Evolutionary conservation across 225 moss, liverwort and hornwort genomes (phyloP).

Genomic region (Anthoceros angustus): DNA sequence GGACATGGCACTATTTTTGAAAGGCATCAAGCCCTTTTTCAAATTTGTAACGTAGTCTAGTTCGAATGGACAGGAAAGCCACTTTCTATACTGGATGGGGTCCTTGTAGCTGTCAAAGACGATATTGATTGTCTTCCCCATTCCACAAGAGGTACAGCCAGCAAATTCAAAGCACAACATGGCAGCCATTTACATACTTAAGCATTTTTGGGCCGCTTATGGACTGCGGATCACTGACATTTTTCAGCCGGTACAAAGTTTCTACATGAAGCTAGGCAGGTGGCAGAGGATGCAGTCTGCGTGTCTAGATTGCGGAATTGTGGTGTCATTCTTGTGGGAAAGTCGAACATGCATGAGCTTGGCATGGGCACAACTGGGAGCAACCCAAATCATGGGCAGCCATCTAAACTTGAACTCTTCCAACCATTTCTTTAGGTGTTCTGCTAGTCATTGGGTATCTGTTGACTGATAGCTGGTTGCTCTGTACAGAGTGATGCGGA

Average conservation of each 20-base stretch:
- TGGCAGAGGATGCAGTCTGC: conserved; percentile 61
- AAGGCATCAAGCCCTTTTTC: not conserved
- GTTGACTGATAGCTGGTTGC: not conserved
- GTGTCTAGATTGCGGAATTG: conserved; percentile 55
- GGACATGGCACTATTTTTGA: not conserved
- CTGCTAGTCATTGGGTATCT: not conserved
- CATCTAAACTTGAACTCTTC: not conserved
- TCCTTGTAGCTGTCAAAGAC: conserved; percentile 86
- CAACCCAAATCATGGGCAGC: conserved; percentile 71
- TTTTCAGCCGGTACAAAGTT: conserved; percentile 61
- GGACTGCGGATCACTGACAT: not conserved
- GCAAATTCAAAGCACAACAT: not conserved
- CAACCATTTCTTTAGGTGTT: no score
- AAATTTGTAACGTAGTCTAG: not conserved
- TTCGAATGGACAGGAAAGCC: conserved; percentile 27
- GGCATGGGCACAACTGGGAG: conserved; percentile 77
- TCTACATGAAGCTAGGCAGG: conserved; percentile 64
- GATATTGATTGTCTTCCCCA: conserved; percentile 85
- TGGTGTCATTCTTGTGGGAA: conserved; percentile 65
- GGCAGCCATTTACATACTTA: not conserved
- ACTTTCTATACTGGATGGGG: conserved; percentile 73
- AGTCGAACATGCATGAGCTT: conserved; percentile 89
- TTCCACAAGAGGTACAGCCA: conserved; percentile 58
- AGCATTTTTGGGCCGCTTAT: not conserved
- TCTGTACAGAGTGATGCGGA: conserved; percentile 60